Evolutionary conservation across 116 monocot species (phyloP), one percentile per base, ranked within the genome.

Genomic region (Cymodocea nodosa): DNA sequence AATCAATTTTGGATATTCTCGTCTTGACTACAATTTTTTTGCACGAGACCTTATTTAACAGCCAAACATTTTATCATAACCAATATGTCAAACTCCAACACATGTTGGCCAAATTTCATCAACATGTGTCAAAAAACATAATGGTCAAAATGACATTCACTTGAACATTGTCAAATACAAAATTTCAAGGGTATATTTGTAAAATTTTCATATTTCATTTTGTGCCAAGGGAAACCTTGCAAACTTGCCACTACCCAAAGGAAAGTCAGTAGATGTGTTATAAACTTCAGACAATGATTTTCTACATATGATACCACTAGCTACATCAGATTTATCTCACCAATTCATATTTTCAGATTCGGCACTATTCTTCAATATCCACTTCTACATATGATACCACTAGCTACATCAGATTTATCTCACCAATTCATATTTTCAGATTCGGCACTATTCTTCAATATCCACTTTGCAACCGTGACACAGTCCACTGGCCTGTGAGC

Each of bases 391-490:
- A n/a, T 3, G 30, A 52, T 51, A 67, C 18, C 4, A 54, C 18
- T 6, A n/a, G 22, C 17, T 11, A 23, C 17, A 35, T 67, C 34
- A 67, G 6, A 54, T 17, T 65, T 50, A 22, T 34, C 67, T 59
- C 71, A 95, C 95, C 95, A 95, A 67, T 90, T 95, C 85, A 90
- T 90, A 70, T 95, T 95, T 69, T 95, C 95, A 12, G 95, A 95
- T 69, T 95, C 95, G 1, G 95, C 90, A 72, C 87, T 90, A 63
- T 95, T 95, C 73, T 95, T 95, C 54, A 90, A 65, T 51, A 95
- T 81, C 95, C 95, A 95, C 73, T 75, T 86, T 23, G 84, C 70
- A 17, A 95, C 90, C 40, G 81, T 95, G 35, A 56, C 74, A 73
- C 95, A 95, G 54, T 90, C 85, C 62, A 95, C 95, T 55, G 95